Evolutionary conservation across 768 basidiomycete species (phyloP).

Genomic region (Hygrocybe coccinea): DNA sequence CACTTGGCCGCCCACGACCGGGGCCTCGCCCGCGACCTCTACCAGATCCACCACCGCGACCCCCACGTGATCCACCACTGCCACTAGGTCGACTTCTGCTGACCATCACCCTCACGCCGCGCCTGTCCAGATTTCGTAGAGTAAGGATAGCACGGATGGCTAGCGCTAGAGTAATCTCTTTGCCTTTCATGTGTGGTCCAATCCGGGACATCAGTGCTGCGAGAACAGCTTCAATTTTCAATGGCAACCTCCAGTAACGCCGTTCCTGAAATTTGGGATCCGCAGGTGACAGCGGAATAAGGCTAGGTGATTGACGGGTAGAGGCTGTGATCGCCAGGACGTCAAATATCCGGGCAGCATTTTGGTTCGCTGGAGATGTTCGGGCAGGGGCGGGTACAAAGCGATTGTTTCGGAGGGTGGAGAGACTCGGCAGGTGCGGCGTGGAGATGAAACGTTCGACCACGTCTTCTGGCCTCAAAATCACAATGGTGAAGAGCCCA

Average conservation of each 20-base stretch:
- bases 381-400: conserved; percentile 5
- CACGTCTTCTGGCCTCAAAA: conserved; percentile 6
- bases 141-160: not conserved
- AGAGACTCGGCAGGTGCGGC: conserved; percentile 5
- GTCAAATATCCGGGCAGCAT: conserved; percentile 12
- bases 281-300: not conserved
- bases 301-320: not conserved
- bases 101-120: not conserved
- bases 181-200: not conserved
- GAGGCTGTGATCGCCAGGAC: not conserved
- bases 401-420: conserved; percentile 5
- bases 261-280: not conserved
- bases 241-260: not conserved
- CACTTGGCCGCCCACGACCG: conserved; percentile 4
- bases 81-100: no score
- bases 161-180: conserved; percentile 3
- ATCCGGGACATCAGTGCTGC: conserved; percentile 3
- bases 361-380: conserved; percentile 1
- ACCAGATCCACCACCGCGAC: no score
- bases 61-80: no score
- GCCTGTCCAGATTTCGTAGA: not conserved
- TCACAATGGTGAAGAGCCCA: conserved; percentile 7
- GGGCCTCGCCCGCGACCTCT: no score
- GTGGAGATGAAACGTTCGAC: not conserved
- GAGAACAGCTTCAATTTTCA: conserved; percentile 3